Conservation (phyloP, 352 stramenopile species). For the Globisporangium cystogenes region DNA sequence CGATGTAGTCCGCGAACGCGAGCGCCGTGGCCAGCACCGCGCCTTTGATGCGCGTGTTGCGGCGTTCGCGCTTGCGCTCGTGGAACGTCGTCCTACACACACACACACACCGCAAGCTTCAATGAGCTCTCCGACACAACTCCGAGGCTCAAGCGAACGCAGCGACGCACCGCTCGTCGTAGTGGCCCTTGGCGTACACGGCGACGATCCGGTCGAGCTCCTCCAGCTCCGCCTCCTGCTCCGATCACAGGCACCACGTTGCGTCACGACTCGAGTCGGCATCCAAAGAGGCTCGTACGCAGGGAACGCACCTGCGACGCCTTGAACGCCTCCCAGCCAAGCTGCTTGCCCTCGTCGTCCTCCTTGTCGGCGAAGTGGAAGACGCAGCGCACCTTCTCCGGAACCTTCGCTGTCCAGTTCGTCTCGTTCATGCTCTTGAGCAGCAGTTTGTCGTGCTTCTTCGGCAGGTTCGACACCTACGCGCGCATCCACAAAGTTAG, state of each 20-base stretch:
- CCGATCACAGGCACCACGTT: background rate
- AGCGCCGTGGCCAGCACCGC: constrained; percentile 39
- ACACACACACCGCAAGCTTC: background rate
- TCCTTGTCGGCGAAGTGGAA: constrained; percentile 67
- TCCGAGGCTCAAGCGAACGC: background rate
- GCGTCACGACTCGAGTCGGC: background rate
- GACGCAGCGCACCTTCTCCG: constrained; percentile 69
- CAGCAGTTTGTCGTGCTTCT: constrained; percentile 55
- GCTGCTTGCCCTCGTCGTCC: constrained; percentile 45
- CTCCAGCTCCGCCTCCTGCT: constrained; percentile 45
- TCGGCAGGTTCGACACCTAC: constrained; percentile 53
- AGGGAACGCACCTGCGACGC: constrained; percentile 45
- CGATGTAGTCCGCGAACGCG: constrained; percentile 50
- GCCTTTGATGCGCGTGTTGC: constrained; percentile 48
- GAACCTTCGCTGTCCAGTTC: constrained; percentile 66
- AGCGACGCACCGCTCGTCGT: constrained; percentile 43
- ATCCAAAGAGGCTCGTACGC: background rate
- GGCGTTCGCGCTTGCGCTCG: constrained; percentile 50
- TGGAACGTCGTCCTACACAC: constrained; percentile 41
- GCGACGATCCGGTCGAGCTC: constrained; percentile 54
- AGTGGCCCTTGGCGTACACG: constrained; percentile 69
- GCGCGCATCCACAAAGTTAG: background rate
- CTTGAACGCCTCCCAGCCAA: constrained; percentile 56
- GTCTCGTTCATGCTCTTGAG: constrained; percentile 43
- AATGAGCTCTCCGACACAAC: background rate